Evolutionary conservation across 2,329 filamentous ascomycete species (phyloP), one percentile per base, ranked within the genome.

Genomic region (Trichoderma sp.): DNA sequence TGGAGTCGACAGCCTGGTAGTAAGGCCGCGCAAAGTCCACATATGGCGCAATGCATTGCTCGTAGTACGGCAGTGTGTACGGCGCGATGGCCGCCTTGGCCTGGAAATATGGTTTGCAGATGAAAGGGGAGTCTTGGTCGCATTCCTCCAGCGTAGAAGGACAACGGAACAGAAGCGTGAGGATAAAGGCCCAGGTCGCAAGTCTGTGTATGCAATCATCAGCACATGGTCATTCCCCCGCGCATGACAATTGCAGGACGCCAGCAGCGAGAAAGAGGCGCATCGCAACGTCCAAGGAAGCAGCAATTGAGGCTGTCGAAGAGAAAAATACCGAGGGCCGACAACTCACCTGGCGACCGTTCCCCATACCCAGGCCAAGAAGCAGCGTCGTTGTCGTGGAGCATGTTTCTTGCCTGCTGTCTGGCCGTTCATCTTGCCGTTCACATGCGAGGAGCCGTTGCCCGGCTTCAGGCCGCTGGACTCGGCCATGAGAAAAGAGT

Each of bases 91-190:
- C 75, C 22, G 84, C 79, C 84, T 89, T 82, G 82, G 88, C 73
- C 80, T 88, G 80, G 81, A 90, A 85, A 84, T 97, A 97, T 10
- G 92, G 90, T 75, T 90, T 90, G 86, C 95, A 99, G 70, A 98
- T 86, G 71, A 82, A 85, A 1, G 94, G 92, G 1, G 92, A 92
- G 34, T 84, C 80, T 29, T 90, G 87, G 73, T 87, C 86, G 74
- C 95, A 87, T 29, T 87, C 84, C 32, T 89, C 86, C 69, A 90
- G 80, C 9, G 87, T 87, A 3, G 89, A 83, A 13, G 94, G 94
- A 78, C 94, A 99, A 70, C 90, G 88, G 77, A 99, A 91, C 68
- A 94, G 80, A 66, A 95, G 82, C 27, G 91, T 95, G 70, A 93
- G 79, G 71, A 98, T 89, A 39, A 89, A 86, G 77, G 95, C 97